Evolutionary conservation across 1,139 yeast genomes (phyloP), one percentile per base, ranked within the genome.

Genomic region (Geotrichum europaeum): DNA sequence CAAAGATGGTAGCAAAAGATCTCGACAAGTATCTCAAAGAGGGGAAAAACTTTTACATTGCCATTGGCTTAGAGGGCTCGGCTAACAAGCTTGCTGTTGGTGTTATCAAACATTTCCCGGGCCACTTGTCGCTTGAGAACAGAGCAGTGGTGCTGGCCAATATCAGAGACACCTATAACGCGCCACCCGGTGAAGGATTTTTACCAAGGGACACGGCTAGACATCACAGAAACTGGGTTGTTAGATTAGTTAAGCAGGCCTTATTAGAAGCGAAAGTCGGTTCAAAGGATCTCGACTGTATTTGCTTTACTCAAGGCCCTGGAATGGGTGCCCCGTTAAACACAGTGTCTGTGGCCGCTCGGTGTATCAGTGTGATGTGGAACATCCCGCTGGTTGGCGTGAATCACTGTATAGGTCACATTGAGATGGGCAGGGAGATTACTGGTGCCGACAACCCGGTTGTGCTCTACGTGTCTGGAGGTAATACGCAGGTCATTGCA

Each of bases 321-420:
- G 99, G 99, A 1, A 95, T 94, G 99, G 99, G 99, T 2, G 98
- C 98, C 0, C 99, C 99, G 0, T 77, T 94, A 62, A 97, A 94
- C 68, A 85, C 95, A 65, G 97, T 91, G 49, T 98, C 88, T 1
- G 79, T 94, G 53, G 96, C 96, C 0, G 99, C 99, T 1, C 79
- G 99, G 69, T 86, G 97, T 0, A 76, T 92, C 55, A 79, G 94
- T 22, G 84, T 87, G 66, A 72, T 94, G 69, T 91, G 96, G 96
- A 71, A 82, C 5, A 77, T 88, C 36, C 99, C 99, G 0, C 73
- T 94, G 49, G 87, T 94, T 4, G 99, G 98, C 0, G 99, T 95
- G 0, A 95, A 94, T 69, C 99, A 94, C 73, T 94, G 99, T 75
- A 85, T 94, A 30, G 99, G 99, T 0, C 99, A 94, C 73, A 94